Base-by-base conservation (phyloP, 441 rosid genomes). In the Adansonia rubrostipa region DNA sequence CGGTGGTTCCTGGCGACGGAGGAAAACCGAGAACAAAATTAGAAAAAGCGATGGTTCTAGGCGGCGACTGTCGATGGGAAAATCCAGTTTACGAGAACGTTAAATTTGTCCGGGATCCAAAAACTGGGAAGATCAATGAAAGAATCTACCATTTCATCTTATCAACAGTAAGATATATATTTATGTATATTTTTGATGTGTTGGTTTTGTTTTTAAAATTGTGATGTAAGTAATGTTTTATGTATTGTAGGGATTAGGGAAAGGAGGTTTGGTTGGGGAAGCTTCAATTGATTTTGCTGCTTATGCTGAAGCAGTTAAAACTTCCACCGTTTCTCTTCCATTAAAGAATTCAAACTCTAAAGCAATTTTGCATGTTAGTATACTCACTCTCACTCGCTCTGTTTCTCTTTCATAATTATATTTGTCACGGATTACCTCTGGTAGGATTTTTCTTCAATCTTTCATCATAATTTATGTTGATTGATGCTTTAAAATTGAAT, bases 51-150 rank as follows among this genome's bases (percentile, higher is more conserved):
- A 63, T 81, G 22, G 84, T 91, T 54, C 75, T 71, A 40, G 92
- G 89, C 33, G 96, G 96, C 51, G 80, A 76, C 65, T 93, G 93
- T 76, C 78, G 84, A 53, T 95, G 99, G 98, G 92, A 86, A n/a
- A 84, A 78, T 83, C 96, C 99, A 6, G 83, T 90, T 24, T 87
- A 86, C 60, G 96, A 92, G 82, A 87, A 93, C 1, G 90, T 95
- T 44, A 93, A 88, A 77, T 92, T 92, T 82, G 77, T 74, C 28
- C 74, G 81, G 48, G 97, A 93, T 54, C 85, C 78, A 4, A 95
- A 85, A 78, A 91, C 89, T 0, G 95, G 96, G 75, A 95, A 88
- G 82, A 85, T 91, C 79, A 89, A 83, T 77, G 92, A 88, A 80
- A 90, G 82, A 79, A 84, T 82, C 20, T 95, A 91, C 79, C 87